Base-by-base conservation (phyloP, 441 rosid species). In the Theobroma grandiflorum region DNA sequence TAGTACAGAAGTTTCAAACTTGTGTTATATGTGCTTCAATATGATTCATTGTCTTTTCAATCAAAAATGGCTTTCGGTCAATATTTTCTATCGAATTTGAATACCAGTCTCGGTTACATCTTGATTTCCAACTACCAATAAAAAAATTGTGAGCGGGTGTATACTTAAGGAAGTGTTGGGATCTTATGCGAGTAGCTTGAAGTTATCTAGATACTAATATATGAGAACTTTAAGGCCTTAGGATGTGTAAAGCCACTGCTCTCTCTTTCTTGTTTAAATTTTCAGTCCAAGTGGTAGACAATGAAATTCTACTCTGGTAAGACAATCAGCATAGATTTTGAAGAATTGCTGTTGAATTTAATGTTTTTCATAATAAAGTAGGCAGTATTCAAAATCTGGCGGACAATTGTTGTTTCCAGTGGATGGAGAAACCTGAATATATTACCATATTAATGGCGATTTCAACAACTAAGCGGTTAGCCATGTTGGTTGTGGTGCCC, bases 391-490 rank as follows among this genome's bases (percentile, higher is more conserved):
- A 20, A 11, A 68, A 22, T 68, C 37, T 68, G 38, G 20, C 0
- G 12, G 3, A 0, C 62, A 31, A 8, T 8, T 20, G 9, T 57
- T 57, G 3, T 45, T 38, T 3, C 26, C 7, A 8, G 18, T 38
- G 9, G 18, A 38, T 65, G 70, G 14, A 42, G 70, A 38, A 65
- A 65, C 72, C 11, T 67, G 52, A 20, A 68, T 68, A 9, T n/a
- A 66, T 20, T 66, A n/a, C 9, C 2, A 66, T 40, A 31, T 49
- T n/a, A 31, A 66, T 66, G 71, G 14, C 14, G 38, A 42, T 65
- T 38, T 38, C 70, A 3, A 18, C 2, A 0, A 8, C 20, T 8
- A 65, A 38, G 52, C 12, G 2, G 31, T 68, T 43, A 11, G 37
- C 53, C 72, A 22, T 20, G 18, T 43, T 22, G 0, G 18, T 14